Conservation (phyloP, 345 rosid genomes). For the Sonneratia caseolaris region DNA sequence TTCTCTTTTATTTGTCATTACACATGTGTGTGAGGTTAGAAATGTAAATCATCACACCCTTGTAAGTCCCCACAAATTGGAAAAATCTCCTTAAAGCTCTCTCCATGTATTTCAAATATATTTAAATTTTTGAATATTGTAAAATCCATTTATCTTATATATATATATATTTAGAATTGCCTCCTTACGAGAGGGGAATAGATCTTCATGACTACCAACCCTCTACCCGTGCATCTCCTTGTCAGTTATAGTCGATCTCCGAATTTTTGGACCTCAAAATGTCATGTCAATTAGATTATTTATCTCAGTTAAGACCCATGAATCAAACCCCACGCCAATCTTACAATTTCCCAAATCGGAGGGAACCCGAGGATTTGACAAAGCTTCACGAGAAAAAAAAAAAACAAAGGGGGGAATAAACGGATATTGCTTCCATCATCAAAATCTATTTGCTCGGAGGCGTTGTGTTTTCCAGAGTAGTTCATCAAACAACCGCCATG, state of each 20-base stretch:
- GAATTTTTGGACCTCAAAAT: not conserved
- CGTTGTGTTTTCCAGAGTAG: not conserved
- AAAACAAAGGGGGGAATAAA: not conserved
- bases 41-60: no score
- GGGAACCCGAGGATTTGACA: not conserved
- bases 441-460: not conserved
- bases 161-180: no score
- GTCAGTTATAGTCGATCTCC: not conserved
- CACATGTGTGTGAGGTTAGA: no score
- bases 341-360: not conserved
- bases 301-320: not conserved
- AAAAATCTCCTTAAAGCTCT: no score
- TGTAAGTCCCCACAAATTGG: no score
- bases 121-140: no score
- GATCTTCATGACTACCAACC: no score
- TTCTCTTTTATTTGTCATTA: no score
- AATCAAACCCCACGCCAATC: not conserved
- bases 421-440: not conserved
- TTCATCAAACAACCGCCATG: slow-evolving; percentile 2
- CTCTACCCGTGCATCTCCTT: no score
- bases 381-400: not conserved
- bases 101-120: no score
- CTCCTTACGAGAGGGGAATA: no score
- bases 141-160: no score
- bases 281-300: not conserved